These are phyloP conservation scores for Chaetothyriales sp. DNA, from an alignment of 2,329 filamentous ascomycete species.

Conservation along the genomic window DNA sequence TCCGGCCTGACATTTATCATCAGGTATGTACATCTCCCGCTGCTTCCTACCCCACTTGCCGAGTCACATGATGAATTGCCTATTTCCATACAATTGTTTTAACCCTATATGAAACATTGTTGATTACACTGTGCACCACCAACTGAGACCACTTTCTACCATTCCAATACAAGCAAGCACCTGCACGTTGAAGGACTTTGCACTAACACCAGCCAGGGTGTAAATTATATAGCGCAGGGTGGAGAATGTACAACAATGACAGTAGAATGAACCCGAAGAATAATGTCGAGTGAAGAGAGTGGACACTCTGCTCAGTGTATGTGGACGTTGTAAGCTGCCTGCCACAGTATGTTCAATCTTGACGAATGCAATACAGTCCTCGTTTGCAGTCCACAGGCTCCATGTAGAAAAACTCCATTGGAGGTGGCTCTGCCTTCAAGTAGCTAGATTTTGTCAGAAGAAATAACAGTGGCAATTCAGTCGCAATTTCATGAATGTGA, in stretches of 20 bases:
- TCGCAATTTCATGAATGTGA: too few relatives aligned
- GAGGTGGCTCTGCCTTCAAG: background rate
- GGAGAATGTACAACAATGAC: background rate
- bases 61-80: constrained; percentile 8
- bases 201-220: background rate
- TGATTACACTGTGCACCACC: constrained; percentile 8
- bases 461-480: background rate
- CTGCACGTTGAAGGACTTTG: background rate
- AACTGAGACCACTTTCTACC: background rate
- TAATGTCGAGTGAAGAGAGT: background rate
- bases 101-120: constrained; percentile 9
- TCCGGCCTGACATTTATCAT: background rate
- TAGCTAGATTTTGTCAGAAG: background rate
- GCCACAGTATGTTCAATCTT: background rate
- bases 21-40: background rate
- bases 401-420: background rate
- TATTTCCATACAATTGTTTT: constrained; percentile 5
- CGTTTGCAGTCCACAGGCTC: background rate
- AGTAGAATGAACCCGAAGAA: background rate
- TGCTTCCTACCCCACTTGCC: background rate
- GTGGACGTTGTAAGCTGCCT: background rate
- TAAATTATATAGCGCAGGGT: background rate
- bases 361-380: background rate
- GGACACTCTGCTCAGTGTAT: background rate
- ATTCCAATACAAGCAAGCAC: background rate